Base-by-base conservation (phyloP, 2,329 filamentous ascomycete genomes). In the Cladophialophora immunda region DNA sequence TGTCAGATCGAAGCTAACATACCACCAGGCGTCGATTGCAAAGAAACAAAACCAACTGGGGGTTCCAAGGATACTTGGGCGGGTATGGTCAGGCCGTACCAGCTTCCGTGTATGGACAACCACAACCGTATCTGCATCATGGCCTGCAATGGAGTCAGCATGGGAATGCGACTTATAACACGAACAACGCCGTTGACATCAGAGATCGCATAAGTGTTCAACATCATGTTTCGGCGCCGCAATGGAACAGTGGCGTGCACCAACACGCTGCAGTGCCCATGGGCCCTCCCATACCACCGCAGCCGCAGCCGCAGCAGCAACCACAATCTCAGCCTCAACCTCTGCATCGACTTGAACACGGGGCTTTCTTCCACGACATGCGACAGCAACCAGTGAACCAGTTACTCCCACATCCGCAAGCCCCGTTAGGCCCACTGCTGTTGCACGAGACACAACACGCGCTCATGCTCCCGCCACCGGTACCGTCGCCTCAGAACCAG, bases 141-240 rank as follows among this genome's bases (percentile, higher is more conserved):
- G 45, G 45, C 45, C 19, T 50, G 45, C 45, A 50, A 3, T 50
- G 45, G 45, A 11, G 45, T 50, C 45, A 50, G n/a, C 19, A 50
- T 3, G 45, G 45, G 22, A 50, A 25, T 8, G 8, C 17, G 9
- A 11, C 45, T 22, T 50, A 50, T 50, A 50, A 32, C 52, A 32
- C 30, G 27, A 30, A 30, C 19, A 55, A 55, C 11, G 52, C 52
- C 11, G 13, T 55, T 17, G 52, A 55, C 11, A 55, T 55, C 13
- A 30, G 52, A n/a, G 30, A 55, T 13, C 52, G 52, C 52, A n/a
- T 55, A 9, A 30, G 52, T 34, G 52, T 55, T 34, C 52, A 55
- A 30, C 52, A 55, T 32, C 25, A 34, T 3, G 27, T n/a, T 22
- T n/a, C n/a, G 52, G 27, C 27, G 27, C n/a, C 27, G 27, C 19